Evolutionary conservation across 2,329 filamentous ascomycete species (phyloP).

Genomic region (Myriangium duriaei): DNA sequence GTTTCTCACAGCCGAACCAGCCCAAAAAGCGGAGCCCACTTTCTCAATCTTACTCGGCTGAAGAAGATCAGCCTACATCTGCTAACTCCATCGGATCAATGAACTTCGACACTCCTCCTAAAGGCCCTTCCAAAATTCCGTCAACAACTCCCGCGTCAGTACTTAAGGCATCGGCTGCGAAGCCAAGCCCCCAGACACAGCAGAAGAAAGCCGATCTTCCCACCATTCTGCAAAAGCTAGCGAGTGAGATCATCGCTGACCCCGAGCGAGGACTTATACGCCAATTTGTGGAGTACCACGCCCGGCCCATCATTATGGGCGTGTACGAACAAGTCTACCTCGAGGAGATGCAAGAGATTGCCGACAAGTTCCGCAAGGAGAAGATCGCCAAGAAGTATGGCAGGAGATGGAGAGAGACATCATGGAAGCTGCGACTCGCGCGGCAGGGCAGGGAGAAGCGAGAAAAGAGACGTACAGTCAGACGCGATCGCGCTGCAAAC

Average conservation of each 20-base stretch:
- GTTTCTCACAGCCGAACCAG: slow-evolving; percentile 13
- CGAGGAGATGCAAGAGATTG: slow-evolving; percentile 19
- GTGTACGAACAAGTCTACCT: slow-evolving; percentile 22
- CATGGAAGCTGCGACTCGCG: slow-evolving; percentile 23
- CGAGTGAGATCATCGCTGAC: slow-evolving; percentile 26
- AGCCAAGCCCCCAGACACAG: slow-evolving; percentile 9
- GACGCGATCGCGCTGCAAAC: slow-evolving; percentile 11
- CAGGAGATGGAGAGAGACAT: slow-evolving; percentile 25
- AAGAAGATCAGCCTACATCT: slow-evolving; percentile 4
- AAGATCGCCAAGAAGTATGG: slow-evolving; percentile 26
- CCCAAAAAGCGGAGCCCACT: slow-evolving; percentile 24
- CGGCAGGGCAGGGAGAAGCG: slow-evolving; percentile 25
- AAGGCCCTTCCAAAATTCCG: slow-evolving; percentile 5
- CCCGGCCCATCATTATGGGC: slow-evolving; percentile 23
- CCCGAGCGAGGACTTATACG: slow-evolving; percentile 29
- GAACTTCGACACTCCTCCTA: slow-evolving; percentile 6
- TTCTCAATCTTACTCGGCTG: slow-evolving; percentile 19
- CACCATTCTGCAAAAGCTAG: slow-evolving; percentile 21
- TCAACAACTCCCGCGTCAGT: slow-evolving; percentile 9
- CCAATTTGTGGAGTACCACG: slow-evolving; percentile 32
- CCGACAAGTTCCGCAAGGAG: slow-evolving; percentile 20
- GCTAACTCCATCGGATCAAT: slow-evolving; percentile 1
- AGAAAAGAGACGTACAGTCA: slow-evolving; percentile 15
- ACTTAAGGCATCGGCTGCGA: neutral
- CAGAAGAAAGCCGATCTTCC: slow-evolving; percentile 17